Conservation (phyloP, 2,329 filamentous ascomycete genomes). For the Aphanocladium album region DNA sequence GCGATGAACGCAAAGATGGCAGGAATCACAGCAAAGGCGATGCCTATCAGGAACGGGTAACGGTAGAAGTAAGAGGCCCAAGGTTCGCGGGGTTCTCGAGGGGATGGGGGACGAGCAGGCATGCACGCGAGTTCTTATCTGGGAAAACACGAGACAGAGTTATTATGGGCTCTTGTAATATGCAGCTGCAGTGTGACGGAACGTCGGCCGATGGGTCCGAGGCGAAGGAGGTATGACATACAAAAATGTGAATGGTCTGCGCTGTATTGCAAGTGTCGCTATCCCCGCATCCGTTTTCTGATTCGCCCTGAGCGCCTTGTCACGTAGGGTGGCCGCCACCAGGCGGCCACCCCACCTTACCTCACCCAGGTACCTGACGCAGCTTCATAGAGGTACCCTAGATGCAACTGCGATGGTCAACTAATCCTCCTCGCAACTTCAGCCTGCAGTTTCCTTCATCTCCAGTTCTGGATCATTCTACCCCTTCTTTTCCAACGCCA, state of each 20-base stretch:
- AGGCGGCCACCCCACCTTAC: background rate
- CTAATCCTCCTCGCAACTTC: background rate
- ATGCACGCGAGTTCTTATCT: background rate
- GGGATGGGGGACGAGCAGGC: background rate
- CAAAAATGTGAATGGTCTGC: background rate
- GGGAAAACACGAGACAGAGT: background rate
- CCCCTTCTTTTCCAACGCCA: no score
- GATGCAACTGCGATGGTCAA: background rate
- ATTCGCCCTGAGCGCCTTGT: background rate
- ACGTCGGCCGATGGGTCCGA: constrained; percentile 8
- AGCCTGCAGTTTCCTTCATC: background rate
- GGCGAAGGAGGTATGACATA: background rate
- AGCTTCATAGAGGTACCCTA: background rate
- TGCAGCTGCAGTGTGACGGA: background rate
- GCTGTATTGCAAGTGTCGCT: background rate
- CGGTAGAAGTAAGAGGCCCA: background rate
- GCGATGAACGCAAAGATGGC: background rate
- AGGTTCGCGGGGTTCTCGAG: constrained; percentile 1
- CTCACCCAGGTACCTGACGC: background rate
- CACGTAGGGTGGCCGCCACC: background rate
- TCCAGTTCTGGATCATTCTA: no score
- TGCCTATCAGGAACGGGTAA: background rate
- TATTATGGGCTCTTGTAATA: background rate
- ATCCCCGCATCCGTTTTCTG: background rate
- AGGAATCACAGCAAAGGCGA: background rate